Evolutionary conservation across 2,329 filamentous ascomycete genomes (phyloP).

Genomic region (Pseudonectria buxi): DNA sequence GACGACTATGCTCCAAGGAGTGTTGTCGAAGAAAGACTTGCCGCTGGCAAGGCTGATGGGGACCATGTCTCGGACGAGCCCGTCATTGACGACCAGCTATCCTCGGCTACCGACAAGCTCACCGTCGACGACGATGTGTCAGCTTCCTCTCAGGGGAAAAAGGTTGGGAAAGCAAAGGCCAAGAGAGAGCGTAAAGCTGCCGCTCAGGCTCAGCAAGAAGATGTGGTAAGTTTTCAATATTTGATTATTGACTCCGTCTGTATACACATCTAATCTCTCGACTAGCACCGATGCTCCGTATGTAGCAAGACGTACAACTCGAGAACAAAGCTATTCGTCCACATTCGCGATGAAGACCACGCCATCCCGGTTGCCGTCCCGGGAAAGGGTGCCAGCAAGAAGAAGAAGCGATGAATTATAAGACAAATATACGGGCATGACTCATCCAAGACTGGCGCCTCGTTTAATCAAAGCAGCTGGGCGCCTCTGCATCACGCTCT

Average conservation of each 20-base stretch:
- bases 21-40: conserved; percentile 36
- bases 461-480: too few species aligned
- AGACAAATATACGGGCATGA: neutral
- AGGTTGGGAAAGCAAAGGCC: conserved; percentile 44
- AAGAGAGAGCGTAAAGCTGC: conserved; percentile 44
- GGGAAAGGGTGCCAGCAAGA: conserved; percentile 22
- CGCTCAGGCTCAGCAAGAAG: conserved; percentile 25
- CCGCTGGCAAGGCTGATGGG: conserved; percentile 2
- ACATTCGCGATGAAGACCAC: conserved; percentile 61
- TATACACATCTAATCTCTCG: neutral
- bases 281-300: conserved; percentile 36
- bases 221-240: conserved; percentile 26
- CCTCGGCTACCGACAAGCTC: conserved; percentile 13
- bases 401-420: conserved; percentile 29
- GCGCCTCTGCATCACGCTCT: too few species aligned
- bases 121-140: conserved; percentile 16
- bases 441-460: neutral
- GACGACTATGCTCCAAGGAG: conserved; percentile 44
- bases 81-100: conserved; percentile 7
- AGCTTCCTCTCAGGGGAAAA: conserved; percentile 25
- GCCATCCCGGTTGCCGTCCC: conserved; percentile 41
- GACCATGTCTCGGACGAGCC: neutral
- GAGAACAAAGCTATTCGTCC: conserved; percentile 65
- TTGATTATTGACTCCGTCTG: neutral
- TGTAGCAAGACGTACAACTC: conserved; percentile 48